These are phyloP conservation scores for Zopfia rhizophila DNA, from an alignment of 2,329 filamentous ascomycete species.

Conservation along the genomic window DNA sequence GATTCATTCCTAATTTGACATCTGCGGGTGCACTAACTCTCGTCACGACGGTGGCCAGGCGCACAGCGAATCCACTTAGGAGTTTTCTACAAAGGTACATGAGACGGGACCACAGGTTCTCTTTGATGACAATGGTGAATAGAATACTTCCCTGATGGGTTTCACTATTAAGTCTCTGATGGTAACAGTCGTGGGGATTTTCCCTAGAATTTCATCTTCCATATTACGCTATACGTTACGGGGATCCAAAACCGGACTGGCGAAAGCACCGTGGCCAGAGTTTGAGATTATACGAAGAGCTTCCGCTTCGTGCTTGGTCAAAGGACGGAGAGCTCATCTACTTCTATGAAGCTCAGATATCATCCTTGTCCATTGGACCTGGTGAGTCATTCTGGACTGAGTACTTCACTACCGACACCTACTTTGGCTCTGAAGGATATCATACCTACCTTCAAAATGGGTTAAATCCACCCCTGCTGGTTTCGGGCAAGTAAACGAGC, in stretches of 20 bases:
- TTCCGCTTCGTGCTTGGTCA: constrained; percentile 21
- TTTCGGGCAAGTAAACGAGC: constrained; percentile 5
- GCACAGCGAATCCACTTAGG: constrained; percentile 17
- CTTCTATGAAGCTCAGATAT: constrained; percentile 31
- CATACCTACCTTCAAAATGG: constrained; percentile 16
- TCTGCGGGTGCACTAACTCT: constrained; percentile 20
- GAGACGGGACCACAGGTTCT: constrained; percentile 19
- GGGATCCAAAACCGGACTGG: constrained; percentile 9
- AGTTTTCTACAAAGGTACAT: constrained; percentile 28
- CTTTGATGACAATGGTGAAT: constrained; percentile 15
- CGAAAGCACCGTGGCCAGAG: constrained; percentile 13
- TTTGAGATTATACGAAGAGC: constrained; percentile 17
- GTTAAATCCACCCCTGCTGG: constrained; percentile 26
- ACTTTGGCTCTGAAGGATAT: constrained; percentile 28
- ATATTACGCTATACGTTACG: constrained; percentile 26
- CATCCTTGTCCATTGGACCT: constrained; percentile 26
- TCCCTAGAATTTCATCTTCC: constrained; percentile 31
- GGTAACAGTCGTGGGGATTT: constrained; percentile 22
- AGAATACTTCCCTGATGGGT: neutral
- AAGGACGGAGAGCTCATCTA: constrained; percentile 16
- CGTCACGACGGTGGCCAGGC: constrained; percentile 18
- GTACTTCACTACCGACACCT: constrained; percentile 28
- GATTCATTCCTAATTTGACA: constrained; percentile 28
- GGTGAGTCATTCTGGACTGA: constrained; percentile 32
- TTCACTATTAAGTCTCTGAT: constrained; percentile 1